Evolutionary conservation across 176 grass and related monocot genomes (phyloP).

Genomic region (Ananas comosus): DNA sequence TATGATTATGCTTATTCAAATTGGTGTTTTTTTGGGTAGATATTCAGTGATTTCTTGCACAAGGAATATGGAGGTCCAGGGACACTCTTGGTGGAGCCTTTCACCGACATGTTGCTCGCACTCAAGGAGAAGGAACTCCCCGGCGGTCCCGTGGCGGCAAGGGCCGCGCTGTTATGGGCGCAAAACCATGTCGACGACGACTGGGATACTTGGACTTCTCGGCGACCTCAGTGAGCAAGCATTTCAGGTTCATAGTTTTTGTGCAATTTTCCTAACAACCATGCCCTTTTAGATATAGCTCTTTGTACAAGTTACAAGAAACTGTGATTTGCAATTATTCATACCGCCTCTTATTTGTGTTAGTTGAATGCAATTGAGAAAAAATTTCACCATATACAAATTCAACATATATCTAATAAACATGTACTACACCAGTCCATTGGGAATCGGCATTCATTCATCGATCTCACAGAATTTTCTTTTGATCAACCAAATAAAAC

Average conservation of each 20-base stretch:
- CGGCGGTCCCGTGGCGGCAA: constrained; percentile 9
- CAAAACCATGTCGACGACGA: constrained; percentile 17
- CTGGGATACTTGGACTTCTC: constrained; percentile 6
- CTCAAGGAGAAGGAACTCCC: constrained; percentile 17
- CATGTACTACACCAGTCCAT: constrained; percentile 3
- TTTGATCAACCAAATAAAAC: constrained; percentile 18
- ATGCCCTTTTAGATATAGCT: not conserved
- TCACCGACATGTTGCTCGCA: constrained; percentile 12
- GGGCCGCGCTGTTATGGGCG: constrained; percentile 13
- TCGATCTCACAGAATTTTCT: not conserved
- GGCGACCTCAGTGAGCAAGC: not conserved
- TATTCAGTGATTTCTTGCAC: constrained; percentile 1
- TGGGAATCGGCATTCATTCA: not conserved
- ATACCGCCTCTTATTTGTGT: not conserved
- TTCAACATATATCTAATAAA: no score
- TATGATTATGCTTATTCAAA: not conserved
- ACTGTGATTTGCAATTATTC: not conserved
- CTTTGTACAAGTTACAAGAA: not conserved
- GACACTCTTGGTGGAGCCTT: constrained; percentile 15
- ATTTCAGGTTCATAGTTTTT: not conserved
- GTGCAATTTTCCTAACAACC: not conserved
- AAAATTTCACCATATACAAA: no score
- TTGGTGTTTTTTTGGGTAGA: not conserved
- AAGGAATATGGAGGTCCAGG: constrained; percentile 23
- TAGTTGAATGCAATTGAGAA: no score